phyloP scores from a whole-genome alignment of 768 basidiomycete genomes.

The Lentinula guzmanii region DNA sequence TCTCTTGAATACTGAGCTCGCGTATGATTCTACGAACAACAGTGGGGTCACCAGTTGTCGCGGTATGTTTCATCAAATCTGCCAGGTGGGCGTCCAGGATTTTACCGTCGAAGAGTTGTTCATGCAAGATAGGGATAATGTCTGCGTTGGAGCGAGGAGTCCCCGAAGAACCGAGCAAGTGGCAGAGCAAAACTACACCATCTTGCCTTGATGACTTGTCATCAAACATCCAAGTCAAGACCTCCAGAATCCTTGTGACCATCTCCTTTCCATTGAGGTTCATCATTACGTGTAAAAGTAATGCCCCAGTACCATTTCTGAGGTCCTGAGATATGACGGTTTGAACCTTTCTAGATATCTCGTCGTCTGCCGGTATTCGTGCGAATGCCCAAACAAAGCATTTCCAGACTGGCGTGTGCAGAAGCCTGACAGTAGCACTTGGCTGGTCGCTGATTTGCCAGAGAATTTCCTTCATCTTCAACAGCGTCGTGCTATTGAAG shows the following conservation, averaged over 20 bases:
- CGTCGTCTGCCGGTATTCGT: slow-evolving; percentile 23
- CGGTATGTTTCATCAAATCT: slow-evolving; percentile 17
- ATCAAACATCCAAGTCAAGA: slow-evolving; percentile 7
- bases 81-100: slow-evolving; percentile 21
- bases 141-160: not conserved
- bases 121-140: slow-evolving; percentile 14
- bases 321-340: slow-evolving; percentile 41
- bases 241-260: slow-evolving; percentile 1
- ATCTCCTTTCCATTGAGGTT: not conserved
- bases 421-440: slow-evolving; percentile 24
- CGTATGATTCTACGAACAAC: slow-evolving; percentile 24
- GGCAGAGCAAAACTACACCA: not conserved
- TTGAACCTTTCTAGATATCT: slow-evolving; percentile 19
- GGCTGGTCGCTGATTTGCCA: slow-evolving; percentile 25
- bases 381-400: slow-evolving; percentile 53
- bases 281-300: slow-evolving; percentile 25
- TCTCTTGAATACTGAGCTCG: slow-evolving; percentile 30
- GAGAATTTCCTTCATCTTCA: slow-evolving; percentile 32
- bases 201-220: not conserved
- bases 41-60: slow-evolving; percentile 15
- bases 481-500: slow-evolving; percentile 30
- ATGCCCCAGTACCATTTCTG: slow-evolving; percentile 34
- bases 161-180: not conserved
- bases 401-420: slow-evolving; percentile 45
- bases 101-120: slow-evolving; percentile 39